A percentile compares a stretch with the other conserved stretches of the same genome.
These are phyloP conservation scores for Luvunga scandens DNA, from an alignment of 345 rosid species.

Conservation along the genomic window DNA sequence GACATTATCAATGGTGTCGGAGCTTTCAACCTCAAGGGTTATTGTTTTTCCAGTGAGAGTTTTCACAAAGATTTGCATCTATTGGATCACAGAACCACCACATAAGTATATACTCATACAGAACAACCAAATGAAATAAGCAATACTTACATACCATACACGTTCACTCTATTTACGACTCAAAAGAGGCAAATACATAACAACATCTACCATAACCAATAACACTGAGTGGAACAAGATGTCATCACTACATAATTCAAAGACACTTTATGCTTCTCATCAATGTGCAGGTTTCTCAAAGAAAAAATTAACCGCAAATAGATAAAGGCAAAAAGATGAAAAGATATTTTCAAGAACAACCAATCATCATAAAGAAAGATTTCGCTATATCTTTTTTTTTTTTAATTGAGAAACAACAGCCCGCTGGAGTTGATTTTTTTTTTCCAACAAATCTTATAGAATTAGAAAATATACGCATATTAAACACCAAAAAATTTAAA, in stretches of 20 bases:
- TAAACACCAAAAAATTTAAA: not conserved
- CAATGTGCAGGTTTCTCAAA: not conserved
- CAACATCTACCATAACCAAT: not conserved
- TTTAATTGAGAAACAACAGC: not conserved
- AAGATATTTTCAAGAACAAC: not conserved
- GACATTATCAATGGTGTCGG: constrained; percentile 16
- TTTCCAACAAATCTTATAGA: not conserved
- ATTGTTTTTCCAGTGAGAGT: constrained; percentile 22
- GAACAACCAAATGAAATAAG: not conserved
- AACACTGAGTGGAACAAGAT: not conserved
- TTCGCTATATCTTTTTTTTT: no score
- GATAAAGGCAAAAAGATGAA: no score
- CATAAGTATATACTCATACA: not conserved
- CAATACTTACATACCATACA: not conserved
- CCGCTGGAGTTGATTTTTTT: not conserved
- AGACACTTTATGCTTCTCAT: not conserved
- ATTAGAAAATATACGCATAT: not conserved
- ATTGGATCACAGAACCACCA: not conserved
- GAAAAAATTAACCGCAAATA: not conserved
- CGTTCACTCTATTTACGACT: no score
- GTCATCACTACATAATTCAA: not conserved
- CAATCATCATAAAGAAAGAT: no score
- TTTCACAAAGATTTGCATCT: constrained; percentile 25
- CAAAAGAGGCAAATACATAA: not conserved
- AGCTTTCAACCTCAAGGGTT: constrained; percentile 24